Evolutionary conservation across 192 early-diverging fungal species (phyloP), one percentile per base, ranked within the genome.

Genomic region (Chytriomyces sp.): DNA sequence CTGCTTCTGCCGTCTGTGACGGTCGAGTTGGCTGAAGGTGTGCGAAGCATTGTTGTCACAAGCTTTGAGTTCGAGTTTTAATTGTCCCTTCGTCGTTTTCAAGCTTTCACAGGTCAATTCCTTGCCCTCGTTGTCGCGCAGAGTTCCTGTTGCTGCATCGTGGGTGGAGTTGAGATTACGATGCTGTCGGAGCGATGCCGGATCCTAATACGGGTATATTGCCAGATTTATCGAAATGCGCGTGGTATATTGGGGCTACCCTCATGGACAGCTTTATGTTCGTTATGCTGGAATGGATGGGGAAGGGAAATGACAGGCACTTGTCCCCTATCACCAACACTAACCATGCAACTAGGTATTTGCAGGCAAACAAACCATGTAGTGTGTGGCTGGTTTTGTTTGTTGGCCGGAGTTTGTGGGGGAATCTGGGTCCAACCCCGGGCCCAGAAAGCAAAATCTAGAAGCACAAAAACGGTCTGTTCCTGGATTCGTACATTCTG

Each of bases 391-490:
- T n/a, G n/a, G n/a, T n/a, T n/a, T n/a, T n/a, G n/a, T n/a, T n/a
- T n/a, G n/a, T n/a, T n/a, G n/a, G n/a, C n/a, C n/a, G n/a, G n/a
- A n/a, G n/a, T n/a, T n/a, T n/a, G n/a, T n/a, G n/a, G n/a, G n/a
- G n/a, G n/a, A n/a, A n/a, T n/a, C n/a, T n/a, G n/a, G n/a, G n/a
- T n/a, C n/a, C n/a, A n/a, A n/a, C n/a, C n/a, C n/a, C n/a, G n/a
- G n/a, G n/a, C n/a, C n/a, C n/a, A n/a, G n/a, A n/a, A n/a, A 75
- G 73, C 54, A 6, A 65, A 19, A 39, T 72, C 36, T n/a, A 75
- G 25, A 3, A 79, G 53, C 38, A 72, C 40, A n/a, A n/a, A n/a
- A n/a, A n/a, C n/a, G n/a, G n/a, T n/a, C n/a, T n/a, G n/a, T n/a
- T n/a, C n/a, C n/a, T n/a, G n/a, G n/a, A n/a, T n/a, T n/a, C n/a